Evolutionary conservation across 148 eudicot genomes (phyloP), one percentile per base, ranked within the genome.

Genomic region (Heliamphora exappendiculata): DNA sequence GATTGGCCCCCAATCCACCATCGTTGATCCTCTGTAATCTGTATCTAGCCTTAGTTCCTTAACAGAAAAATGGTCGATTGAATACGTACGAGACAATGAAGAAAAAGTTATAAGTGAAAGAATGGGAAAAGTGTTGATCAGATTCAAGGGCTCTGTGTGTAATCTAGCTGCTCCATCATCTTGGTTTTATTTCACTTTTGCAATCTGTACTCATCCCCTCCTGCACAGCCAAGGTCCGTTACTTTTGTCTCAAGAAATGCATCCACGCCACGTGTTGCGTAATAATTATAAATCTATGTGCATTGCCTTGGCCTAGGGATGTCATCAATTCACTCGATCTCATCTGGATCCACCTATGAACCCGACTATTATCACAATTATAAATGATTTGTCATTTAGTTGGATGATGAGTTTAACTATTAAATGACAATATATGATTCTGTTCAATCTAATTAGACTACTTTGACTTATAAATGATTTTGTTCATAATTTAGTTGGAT

Each of bases 1-100:
- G 22, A 82, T 29, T 1, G 84, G 84, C 9, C 72, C 85, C 85
- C 85, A 82, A 60, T 82, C 85, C 73, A 71, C 1, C 82, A 82
- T 82, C 19, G 22, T 47, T 37, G 16, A 3, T 67, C 50, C 29
- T 6, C 6, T n/a, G 1, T 1, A 11, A 11, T 28, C 16, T 19
- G 2, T 60, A n/a, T n/a, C n/a, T n/a, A n/a, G n/a, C n/a, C 64
- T 59, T 29, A 19, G 4, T 29, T 33, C 22, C 1, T 65, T 7
- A 20, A 17, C 69, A n/a, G 4, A 8, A 65, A 64, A 14, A 13
- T 33, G 12, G 39, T 12, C n/a, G n/a, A 37, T 63, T 33, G 41
- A 60, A 26, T 60, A 10, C 3, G 34, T 22, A 9, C 4, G 3
- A 11, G 28, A 31, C 14, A 5, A 31, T 29, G 20, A 33, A 63